phyloP scores from a whole-genome alignment of 768 basidiomycete species.

The Lentinula detonsa region DNA sequence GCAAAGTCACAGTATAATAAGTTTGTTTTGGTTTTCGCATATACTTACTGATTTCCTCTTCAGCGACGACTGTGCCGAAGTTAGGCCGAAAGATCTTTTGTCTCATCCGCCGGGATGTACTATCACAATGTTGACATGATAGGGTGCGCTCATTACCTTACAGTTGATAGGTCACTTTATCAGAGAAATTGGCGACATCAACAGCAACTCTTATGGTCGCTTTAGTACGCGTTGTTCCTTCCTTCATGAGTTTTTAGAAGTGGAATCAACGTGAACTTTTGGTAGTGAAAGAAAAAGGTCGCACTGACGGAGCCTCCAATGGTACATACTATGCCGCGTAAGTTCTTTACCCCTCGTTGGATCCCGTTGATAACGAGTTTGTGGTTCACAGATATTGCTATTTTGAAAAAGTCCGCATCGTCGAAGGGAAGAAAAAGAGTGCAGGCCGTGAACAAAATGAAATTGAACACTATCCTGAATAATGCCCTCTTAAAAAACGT shows the following conservation, averaged over 20 bases:
- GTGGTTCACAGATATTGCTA: constrained; percentile 31
- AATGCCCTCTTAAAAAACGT: too few relatives aligned
- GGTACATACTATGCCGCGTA: constrained; percentile 42
- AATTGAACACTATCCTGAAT: constrained; percentile 5
- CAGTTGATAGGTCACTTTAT: too few relatives aligned
- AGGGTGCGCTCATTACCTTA: not conserved
- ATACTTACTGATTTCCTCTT: too few relatives aligned
- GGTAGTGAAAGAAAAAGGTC: constrained; percentile 36
- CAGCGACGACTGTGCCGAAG: too few relatives aligned
- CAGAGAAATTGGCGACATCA: not conserved
- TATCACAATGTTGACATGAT: too few relatives aligned
- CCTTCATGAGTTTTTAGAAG: not conserved
- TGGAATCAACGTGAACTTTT: not conserved
- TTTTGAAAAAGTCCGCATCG: constrained; percentile 41
- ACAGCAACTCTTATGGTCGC: not conserved
- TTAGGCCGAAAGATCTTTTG: too few relatives aligned
- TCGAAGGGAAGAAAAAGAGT: constrained; percentile 43
- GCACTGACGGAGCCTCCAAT: constrained; percentile 33
- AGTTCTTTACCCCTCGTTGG: constrained; percentile 9
- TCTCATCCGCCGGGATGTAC: too few relatives aligned
- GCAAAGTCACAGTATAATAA: too few relatives aligned
- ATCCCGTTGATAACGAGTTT: not conserved
- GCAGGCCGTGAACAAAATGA: constrained; percentile 31
- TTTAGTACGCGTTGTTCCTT: not conserved
- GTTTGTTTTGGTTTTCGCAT: too few relatives aligned